Evolutionary conservation across 139 green algal genomes (phyloP), one percentile per base, ranked within the genome.

Genomic region (Picochlorum sp.): DNA sequence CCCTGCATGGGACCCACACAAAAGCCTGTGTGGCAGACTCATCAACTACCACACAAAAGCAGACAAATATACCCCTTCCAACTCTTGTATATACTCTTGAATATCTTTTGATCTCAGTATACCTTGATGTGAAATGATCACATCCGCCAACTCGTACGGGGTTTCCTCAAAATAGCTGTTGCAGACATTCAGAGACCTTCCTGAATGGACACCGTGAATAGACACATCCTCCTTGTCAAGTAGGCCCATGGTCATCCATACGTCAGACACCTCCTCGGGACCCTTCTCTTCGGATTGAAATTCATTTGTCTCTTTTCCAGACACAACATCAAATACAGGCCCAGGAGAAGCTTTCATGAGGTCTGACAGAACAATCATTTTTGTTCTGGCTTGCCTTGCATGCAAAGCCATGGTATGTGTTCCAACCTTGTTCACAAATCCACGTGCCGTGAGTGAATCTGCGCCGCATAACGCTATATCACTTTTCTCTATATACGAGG

Each of bases 361-460:
- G 47, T 54, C 47, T 54, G 47, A 54, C n/a, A 54, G 47, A 13
- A 54, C 47, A 20, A 54, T 7, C 16, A 54, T 20, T 3, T 3
- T 10, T 26, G n/a, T 54, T 26, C 24, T 21, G n/a, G 16, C 6
- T 6, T 21, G 47, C 47, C 4, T 6, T 8, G 18, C 16, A n/a
- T 23, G n/a, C 18, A 54, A 13, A 20, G 47, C 47, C 16, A 54
- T 0, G 18, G n/a, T 20, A 20, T n/a, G 16, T 23, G 18, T 54
- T 9, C 47, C 10, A 54, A 54, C 47, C 47, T 54, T 54, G 47
- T 54, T 54, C 47, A 54, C 47, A 54, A 54, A 54, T 8, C 47
- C 47, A 18, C 15, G 13, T 24, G n/a, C 1, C 47, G 47, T 54
- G 2, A 54, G 11, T 23, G 47, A 54, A 20, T 54, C 47, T 10